These are phyloP conservation scores for Ilyonectria mors-panacis DNA, from an alignment of 2,329 filamentous ascomycete genomes.

Conservation along the genomic window DNA sequence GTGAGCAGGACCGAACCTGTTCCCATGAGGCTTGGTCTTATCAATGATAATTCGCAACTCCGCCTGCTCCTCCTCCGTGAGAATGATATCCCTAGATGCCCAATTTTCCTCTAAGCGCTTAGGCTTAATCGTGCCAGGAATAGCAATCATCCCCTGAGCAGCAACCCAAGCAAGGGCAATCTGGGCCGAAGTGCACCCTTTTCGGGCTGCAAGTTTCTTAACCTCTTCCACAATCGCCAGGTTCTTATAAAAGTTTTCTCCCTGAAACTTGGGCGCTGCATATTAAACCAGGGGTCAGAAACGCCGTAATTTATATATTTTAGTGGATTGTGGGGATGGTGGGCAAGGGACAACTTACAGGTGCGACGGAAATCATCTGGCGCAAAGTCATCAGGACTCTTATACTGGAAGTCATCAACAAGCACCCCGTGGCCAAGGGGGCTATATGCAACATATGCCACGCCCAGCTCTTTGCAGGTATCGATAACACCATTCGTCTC, in stretches of 20 bases:
- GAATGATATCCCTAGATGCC: conserved; percentile 53
- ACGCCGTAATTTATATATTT: neutral
- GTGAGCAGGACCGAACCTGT: neutral
- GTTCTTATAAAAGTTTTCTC: conserved; percentile 63
- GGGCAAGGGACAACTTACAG: conserved; percentile 45
- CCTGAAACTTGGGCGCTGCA: conserved; percentile 55
- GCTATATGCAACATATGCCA: conserved; percentile 63
- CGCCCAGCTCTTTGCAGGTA: conserved; percentile 56
- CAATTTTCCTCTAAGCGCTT: conserved; percentile 58
- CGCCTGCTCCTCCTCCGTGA: conserved; percentile 55
- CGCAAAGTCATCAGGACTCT: conserved; percentile 62
- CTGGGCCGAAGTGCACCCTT: conserved; percentile 53
- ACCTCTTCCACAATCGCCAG: conserved; percentile 58
- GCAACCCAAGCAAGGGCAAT: conserved; percentile 59
- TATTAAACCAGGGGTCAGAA: neutral
- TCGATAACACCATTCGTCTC: conserved; percentile 59
- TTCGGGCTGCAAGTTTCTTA: conserved; percentile 53
- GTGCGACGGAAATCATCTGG: conserved; percentile 58
- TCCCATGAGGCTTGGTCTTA: neutral
- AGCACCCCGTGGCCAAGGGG: conserved; percentile 64
- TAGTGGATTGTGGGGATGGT: neutral
- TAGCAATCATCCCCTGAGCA: conserved; percentile 60
- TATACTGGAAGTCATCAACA: conserved; percentile 59
- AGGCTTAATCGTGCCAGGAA: conserved; percentile 61
- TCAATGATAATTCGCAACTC: conserved; percentile 58